Conservation (phyloP, 169 alveolate species). For the Eimeria maxima region DNA sequence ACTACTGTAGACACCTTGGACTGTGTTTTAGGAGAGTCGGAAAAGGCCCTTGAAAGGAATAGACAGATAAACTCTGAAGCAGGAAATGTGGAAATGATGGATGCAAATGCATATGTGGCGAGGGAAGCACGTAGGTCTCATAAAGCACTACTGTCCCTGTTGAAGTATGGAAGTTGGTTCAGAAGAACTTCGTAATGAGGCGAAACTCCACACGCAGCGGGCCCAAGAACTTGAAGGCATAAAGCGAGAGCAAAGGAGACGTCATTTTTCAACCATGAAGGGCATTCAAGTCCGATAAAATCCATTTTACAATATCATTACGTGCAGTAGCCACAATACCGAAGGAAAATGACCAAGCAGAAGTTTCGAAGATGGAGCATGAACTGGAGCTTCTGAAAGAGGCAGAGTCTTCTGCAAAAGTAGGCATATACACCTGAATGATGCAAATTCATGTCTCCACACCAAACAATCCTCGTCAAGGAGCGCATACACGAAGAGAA, state of each 20-base stretch:
- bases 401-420: conserved; percentile 46
- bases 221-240: conserved; percentile 51
- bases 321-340: neutral
- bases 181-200: conserved; percentile 48
- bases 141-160: neutral
- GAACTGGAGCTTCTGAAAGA: conserved; percentile 36
- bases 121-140: conserved; percentile 54
- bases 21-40: conserved; percentile 53
- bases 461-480: neutral
- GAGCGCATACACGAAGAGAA: conserved; percentile 29
- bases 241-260: neutral
- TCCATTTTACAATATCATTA: neutral
- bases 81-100: conserved; percentile 45
- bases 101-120: conserved; percentile 17
- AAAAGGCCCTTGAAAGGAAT: conserved; percentile 3
- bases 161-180: neutral
- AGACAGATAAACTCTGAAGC: neutral
- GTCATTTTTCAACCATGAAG: neutral
- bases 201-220: conserved; percentile 3
- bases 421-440: neutral
- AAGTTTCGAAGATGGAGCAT: neutral
- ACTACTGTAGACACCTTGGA: conserved; percentile 56
- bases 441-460: neutral
- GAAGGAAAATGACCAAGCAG: neutral
- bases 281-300: conserved; percentile 32